Conservation (phyloP, 768 basidiomycete species). For the Tephrocybe sp. region DNA sequence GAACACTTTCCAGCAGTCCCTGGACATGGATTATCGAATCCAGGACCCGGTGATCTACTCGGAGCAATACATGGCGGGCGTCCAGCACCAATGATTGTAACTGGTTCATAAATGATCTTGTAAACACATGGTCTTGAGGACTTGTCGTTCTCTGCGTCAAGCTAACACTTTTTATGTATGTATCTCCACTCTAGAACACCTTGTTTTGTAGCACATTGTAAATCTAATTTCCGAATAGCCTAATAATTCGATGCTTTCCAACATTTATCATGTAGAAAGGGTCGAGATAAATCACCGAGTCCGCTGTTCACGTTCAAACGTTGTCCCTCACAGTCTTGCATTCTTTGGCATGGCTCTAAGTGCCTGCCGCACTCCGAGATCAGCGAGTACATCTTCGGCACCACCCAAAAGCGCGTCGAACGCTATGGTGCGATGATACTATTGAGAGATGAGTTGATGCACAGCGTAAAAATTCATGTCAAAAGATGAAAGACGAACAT, state of each 20-base stretch:
- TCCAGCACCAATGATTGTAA: too few relatives aligned
- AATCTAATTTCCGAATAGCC: constrained; percentile 4
- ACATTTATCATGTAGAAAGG: too few relatives aligned
- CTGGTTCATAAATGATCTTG: too few relatives aligned
- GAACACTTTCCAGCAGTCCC: constrained; percentile 41
- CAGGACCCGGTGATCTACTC: constrained; percentile 23
- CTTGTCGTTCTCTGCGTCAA: too few relatives aligned
- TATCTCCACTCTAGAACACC: too few relatives aligned
- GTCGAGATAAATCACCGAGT: too few relatives aligned
- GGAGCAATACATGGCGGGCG: constrained; percentile 29
- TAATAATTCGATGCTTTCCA: too few relatives aligned
- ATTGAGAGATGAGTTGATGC: neutral
- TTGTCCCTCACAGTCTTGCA: constrained; percentile 47
- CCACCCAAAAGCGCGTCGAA: constrained; percentile 77
- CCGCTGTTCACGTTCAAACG: too few relatives aligned
- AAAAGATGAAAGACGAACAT: constrained; percentile 40
- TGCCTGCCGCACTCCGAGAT: constrained; percentile 69
- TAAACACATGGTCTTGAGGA: too few relatives aligned
- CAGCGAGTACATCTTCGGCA: constrained; percentile 64
- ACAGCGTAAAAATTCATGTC: neutral
- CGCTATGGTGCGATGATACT: constrained; percentile 67
- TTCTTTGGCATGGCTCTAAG: constrained; percentile 62
- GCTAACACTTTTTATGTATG: too few relatives aligned
- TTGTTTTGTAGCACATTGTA: constrained; percentile 3
- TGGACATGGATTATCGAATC: constrained; percentile 30